Percentiles rank a stretch among this genome's conserved stretches.
phyloP scores from a whole-genome alignment of 2,329 filamentous ascomycete species.

The Cryoendolithus antarcticus region DNA sequence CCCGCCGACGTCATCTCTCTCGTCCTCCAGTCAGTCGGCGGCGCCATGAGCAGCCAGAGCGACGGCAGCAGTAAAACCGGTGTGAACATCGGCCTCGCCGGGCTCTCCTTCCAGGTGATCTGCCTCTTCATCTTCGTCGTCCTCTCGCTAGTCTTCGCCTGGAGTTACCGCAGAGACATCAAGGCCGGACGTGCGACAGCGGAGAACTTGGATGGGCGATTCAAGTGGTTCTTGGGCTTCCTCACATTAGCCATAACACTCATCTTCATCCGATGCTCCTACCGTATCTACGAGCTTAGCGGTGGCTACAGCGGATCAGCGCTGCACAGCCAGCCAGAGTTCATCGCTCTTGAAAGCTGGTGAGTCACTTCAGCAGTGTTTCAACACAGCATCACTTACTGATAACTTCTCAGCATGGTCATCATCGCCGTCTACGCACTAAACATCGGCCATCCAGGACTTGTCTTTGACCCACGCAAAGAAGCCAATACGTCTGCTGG shows the following conservation, averaged over 20 bases:
- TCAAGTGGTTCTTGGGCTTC: constrained; percentile 41
- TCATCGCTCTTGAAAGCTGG: constrained; percentile 20
- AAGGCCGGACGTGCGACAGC: background rate
- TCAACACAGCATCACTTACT: background rate
- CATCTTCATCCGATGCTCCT: constrained; percentile 52
- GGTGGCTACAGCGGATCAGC: constrained; percentile 48
- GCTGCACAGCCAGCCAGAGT: constrained; percentile 9
- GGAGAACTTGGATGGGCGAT: constrained; percentile 20
- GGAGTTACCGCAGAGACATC: constrained; percentile 1
- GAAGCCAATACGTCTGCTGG: too few species aligned
- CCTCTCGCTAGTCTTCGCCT: constrained; percentile 1
- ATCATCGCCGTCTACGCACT: constrained; percentile 1
- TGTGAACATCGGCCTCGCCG: constrained; percentile 54
- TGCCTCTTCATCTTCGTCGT: constrained; percentile 44
- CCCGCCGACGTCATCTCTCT: constrained; percentile 51
- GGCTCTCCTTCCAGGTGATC: constrained; percentile 48
- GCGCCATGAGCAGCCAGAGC: constrained; percentile 24
- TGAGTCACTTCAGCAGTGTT: background rate
- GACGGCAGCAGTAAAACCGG: constrained; percentile 26
- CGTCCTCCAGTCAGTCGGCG: constrained; percentile 48
- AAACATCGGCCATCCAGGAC: constrained; percentile 4
- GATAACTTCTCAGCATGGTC: constrained; percentile 2
- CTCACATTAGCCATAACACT: constrained; percentile 45
- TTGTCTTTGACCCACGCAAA: constrained; percentile 3
- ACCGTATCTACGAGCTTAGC: constrained; percentile 52